Conservation (phyloP, 2,329 filamentous ascomycete species). For the Pseudopithomyces maydicus region DNA sequence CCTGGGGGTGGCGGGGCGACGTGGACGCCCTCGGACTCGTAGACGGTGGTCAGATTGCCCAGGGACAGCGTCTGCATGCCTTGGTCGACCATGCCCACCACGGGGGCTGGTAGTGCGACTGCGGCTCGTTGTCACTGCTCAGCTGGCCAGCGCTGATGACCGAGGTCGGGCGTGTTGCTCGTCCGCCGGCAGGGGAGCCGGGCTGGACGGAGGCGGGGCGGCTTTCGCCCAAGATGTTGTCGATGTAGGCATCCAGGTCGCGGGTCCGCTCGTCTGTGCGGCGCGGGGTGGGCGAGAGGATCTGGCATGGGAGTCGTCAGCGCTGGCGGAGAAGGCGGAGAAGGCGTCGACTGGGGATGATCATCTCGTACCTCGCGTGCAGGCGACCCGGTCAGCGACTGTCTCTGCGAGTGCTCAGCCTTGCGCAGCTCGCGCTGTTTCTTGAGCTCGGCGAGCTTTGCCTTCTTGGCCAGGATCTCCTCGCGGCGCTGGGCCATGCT, state of each 20-base stretch:
- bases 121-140: constrained; percentile 68
- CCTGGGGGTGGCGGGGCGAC: constrained; percentile 68
- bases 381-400: constrained; percentile 64
- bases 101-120: constrained; percentile 28
- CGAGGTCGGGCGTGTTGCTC: constrained; percentile 80
- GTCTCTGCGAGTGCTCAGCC: constrained; percentile 72
- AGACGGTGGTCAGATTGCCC: constrained; percentile 74
- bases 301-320: constrained; percentile 49
- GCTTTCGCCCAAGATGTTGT: constrained; percentile 79
- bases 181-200: constrained; percentile 49
- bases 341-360: background rate
- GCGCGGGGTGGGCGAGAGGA: constrained; percentile 72
- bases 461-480: constrained; percentile 95
- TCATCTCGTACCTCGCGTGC: constrained; percentile 67
- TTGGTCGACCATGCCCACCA: constrained; percentile 41
- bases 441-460: constrained; percentile 95
- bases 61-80: constrained; percentile 74
- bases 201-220: constrained; percentile 71
- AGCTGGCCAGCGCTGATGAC: constrained; percentile 81
- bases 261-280: constrained; percentile 70
- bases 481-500: constrained; percentile 84
- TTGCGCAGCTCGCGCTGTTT: constrained; percentile 83
- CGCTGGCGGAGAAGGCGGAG: background rate
- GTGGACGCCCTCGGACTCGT: constrained; percentile 77
- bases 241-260: constrained; percentile 83